Percentiles rank a stretch among this genome's conserved stretches.
These are phyloP conservation scores for Lachnellula hyalina DNA, from an alignment of 2,329 filamentous ascomycete genomes.

Conservation along the genomic window DNA sequence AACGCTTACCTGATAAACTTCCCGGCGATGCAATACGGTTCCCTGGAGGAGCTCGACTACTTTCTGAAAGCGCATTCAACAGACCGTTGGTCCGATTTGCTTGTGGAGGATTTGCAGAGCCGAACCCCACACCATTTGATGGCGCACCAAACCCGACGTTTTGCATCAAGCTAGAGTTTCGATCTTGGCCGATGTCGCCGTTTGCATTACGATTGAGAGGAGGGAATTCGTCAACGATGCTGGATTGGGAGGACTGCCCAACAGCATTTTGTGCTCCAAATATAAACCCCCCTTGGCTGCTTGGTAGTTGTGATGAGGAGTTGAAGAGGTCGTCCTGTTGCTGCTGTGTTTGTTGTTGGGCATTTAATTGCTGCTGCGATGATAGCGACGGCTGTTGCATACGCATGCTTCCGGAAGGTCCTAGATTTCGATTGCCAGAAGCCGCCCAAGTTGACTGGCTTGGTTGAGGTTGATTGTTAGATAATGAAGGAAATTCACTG, in stretches of 20 bases:
- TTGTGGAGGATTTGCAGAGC: slow-evolving; percentile 32
- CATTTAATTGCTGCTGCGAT: slow-evolving; percentile 26
- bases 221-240: slow-evolving; percentile 54
- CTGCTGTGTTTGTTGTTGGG: slow-evolving; percentile 30
- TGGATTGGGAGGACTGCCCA: slow-evolving; percentile 33
- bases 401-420: slow-evolving; percentile 26
- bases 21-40: slow-evolving; percentile 28
- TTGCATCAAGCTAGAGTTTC: slow-evolving; percentile 46
- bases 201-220: slow-evolving; percentile 53
- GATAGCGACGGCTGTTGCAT: slow-evolving; percentile 26
- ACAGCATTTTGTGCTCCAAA: slow-evolving; percentile 31
- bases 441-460: slow-evolving; percentile 31
- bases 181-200: slow-evolving; percentile 54
- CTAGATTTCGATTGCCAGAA: slow-evolving; percentile 26
- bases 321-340: slow-evolving; percentile 33
- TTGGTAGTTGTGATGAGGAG: slow-evolving; percentile 29
- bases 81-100: slow-evolving; percentile 54
- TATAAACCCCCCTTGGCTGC: slow-evolving; percentile 28
- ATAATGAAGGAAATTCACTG: slow-evolving; percentile 63
- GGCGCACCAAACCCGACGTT: slow-evolving; percentile 51
- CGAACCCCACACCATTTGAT: slow-evolving; percentile 35
- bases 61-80: slow-evolving; percentile 59
- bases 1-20: slow-evolving; percentile 26
- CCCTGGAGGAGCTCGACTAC: slow-evolving; percentile 43
- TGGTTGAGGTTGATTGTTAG: slow-evolving; percentile 47